Conservation (phyloP, 1,284 basidiomycete genomes). For the Malassezia arunalokei region DNA sequence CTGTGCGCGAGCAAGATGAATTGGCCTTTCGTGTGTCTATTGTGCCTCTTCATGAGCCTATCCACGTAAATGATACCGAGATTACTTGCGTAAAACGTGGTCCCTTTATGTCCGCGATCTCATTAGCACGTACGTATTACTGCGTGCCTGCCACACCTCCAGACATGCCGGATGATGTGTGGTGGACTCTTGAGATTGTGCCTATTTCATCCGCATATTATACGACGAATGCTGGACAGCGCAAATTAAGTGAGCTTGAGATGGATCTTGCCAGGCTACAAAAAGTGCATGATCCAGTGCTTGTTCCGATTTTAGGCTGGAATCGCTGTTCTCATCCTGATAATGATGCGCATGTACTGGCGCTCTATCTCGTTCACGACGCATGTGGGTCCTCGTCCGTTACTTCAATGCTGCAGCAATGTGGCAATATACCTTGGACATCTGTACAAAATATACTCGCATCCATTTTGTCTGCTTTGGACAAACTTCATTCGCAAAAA, state of each 20-base stretch:
- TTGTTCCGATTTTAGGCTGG: slow-evolving; percentile 31
- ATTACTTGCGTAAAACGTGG: slow-evolving; percentile 14
- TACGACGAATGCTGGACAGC: slow-evolving; percentile 24
- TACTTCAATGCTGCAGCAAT: slow-evolving; percentile 25
- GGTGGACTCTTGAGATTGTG: slow-evolving; percentile 32
- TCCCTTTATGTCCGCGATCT: slow-evolving; percentile 20
- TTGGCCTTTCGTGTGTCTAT: not conserved
- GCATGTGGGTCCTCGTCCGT: slow-evolving; percentile 18
- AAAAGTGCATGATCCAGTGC: slow-evolving; percentile 19
- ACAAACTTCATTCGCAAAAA: slow-evolving; percentile 27
- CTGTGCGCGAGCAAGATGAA: not conserved
- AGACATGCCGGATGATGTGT: slow-evolving; percentile 17
- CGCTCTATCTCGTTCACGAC: slow-evolving; percentile 24
- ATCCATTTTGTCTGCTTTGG: slow-evolving; percentile 28
- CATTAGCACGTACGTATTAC: slow-evolving; percentile 22
- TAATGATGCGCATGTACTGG: not conserved
- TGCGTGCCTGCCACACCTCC: slow-evolving; percentile 11
- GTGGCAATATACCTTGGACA: slow-evolving; percentile 27
- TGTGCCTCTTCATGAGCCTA: not conserved
- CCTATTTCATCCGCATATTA: slow-evolving; percentile 33
- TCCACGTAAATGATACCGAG: not conserved
- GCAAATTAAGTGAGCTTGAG: slow-evolving; percentile 41
- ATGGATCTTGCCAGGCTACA: slow-evolving; percentile 29
- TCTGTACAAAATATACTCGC: slow-evolving; percentile 25
- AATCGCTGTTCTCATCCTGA: slow-evolving; percentile 13